phyloP scores from a whole-genome alignment of 805 yeast species.

The Suhomyces pyralidae region DNA sequence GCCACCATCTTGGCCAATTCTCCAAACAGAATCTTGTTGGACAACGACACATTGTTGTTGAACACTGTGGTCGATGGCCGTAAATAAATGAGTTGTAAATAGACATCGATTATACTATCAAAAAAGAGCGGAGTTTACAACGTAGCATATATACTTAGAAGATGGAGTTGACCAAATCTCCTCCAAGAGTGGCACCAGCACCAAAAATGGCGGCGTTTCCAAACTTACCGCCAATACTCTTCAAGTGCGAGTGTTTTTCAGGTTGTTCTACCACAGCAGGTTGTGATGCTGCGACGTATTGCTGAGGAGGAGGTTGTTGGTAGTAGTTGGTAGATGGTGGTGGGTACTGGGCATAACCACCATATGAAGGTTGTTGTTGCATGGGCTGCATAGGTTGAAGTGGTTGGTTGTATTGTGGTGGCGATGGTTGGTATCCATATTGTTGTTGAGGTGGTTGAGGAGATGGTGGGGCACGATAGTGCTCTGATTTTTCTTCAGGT shows the following conservation, averaged over 20 bases:
- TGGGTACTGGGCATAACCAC: conserved; percentile 45
- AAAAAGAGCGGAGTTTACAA: background rate
- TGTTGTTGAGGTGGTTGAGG: conserved; percentile 10
- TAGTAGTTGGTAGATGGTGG: conserved; percentile 51
- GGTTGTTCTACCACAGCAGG: conserved; percentile 24
- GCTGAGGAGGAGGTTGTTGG: conserved; percentile 22
- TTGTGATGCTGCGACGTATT: conserved; percentile 7
- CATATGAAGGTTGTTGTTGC: conserved; percentile 29
- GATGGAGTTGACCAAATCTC: conserved; percentile 72
- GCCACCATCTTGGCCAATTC: conserved; percentile 80
- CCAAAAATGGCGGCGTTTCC: conserved; percentile 95
- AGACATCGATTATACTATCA: conserved; percentile 1
- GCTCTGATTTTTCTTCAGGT: conserved; percentile 14
- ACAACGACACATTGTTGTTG: conserved; percentile 86
- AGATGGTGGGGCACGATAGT: conserved; percentile 15
- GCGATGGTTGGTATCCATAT: conserved; percentile 13
- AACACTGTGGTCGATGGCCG: conserved; percentile 84
- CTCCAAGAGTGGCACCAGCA: conserved; percentile 93
- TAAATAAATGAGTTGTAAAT: conserved; percentile 21
- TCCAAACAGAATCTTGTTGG: conserved; percentile 88
- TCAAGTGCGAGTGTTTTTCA: conserved; percentile 32
- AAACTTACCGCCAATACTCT: conserved; percentile 72
- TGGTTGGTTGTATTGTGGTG: conserved; percentile 16
- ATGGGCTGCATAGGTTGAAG: conserved; percentile 9
- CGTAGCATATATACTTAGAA: conserved; percentile 24